These are phyloP conservation scores for Aspergillus sp. DNA, from an alignment of 2,329 filamentous ascomycete genomes.

Conservation along the genomic window DNA sequence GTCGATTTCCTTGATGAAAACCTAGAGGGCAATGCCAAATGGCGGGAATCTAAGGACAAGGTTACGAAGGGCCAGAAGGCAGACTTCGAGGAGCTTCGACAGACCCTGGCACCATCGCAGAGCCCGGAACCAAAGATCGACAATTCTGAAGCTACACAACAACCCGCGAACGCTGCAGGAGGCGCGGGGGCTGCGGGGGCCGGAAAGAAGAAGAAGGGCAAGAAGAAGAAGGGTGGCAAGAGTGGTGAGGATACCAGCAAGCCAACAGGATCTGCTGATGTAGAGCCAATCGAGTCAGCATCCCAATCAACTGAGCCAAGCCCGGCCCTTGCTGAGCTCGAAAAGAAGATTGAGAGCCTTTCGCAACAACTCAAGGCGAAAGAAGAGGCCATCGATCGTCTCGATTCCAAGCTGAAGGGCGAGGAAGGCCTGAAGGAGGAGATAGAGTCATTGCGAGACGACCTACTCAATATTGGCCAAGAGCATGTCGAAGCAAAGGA, in stretches of 20 bases:
- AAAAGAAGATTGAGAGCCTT: constrained; percentile 37
- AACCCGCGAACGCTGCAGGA: constrained; percentile 17
- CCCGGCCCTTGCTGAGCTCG: constrained; percentile 29
- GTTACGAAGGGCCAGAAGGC: constrained; percentile 32
- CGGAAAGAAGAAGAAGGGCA: constrained; percentile 75
- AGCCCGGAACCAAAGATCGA: constrained; percentile 22
- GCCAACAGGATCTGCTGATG: constrained; percentile 17
- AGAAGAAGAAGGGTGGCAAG: constrained; percentile 76
- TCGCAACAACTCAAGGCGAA: constrained; percentile 52
- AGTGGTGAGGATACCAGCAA: constrained; percentile 39
- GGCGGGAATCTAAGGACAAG: constrained; percentile 36
- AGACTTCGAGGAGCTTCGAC: constrained; percentile 35
- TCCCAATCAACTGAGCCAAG: constrained; percentile 33
- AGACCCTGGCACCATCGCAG: constrained; percentile 30
- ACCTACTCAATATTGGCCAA: constrained; percentile 74
- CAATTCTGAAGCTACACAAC: constrained; percentile 20
- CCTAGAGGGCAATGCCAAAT: constrained; percentile 34
- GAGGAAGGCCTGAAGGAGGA: constrained; percentile 79
- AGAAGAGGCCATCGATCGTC: constrained; percentile 68
- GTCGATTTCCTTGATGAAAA: constrained; percentile 43
- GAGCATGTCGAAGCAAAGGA: constrained; percentile 84
- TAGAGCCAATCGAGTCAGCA: constrained; percentile 19
- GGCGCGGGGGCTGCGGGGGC: constrained; percentile 34
- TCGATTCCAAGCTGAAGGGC: constrained; percentile 71
- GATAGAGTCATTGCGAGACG: constrained; percentile 78